phyloP scores from a whole-genome alignment of 371 early-diverging fungal species.

The Haplosporangium sp. region DNA sequence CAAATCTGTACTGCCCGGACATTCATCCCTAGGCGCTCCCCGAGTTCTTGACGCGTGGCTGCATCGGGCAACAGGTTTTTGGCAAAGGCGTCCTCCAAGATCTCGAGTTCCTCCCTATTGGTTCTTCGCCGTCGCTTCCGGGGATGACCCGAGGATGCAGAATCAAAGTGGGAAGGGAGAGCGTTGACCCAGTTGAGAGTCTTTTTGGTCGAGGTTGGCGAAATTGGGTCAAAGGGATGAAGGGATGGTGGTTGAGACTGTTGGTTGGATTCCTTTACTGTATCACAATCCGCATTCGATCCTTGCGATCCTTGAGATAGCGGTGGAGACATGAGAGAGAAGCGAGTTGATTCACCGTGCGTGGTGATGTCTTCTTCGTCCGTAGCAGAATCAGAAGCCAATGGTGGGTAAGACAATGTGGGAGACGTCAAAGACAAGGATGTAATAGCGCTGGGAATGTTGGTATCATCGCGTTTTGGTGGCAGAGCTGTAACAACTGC shows the following conservation, averaged over 20 bases:
- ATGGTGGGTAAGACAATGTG: conserved; percentile 9
- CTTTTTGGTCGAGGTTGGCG: conserved; percentile 33
- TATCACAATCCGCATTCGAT: not conserved
- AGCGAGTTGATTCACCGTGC: conserved; percentile 11
- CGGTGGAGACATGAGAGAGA: conserved; percentile 31
- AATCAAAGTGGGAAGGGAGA: conserved; percentile 44
- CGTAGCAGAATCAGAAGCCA: conserved; percentile 8
- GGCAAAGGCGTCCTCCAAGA: conserved; percentile 69
- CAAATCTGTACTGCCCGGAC: conserved; percentile 92
- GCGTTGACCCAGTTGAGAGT: conserved; percentile 54
- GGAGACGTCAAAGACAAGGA: conserved; percentile 10
- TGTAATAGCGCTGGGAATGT: not conserved
- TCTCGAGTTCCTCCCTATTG: conserved; percentile 69
- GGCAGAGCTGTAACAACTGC: too few species aligned
- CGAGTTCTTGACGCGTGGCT: conserved; percentile 76
- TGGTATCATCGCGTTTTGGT: not conserved
- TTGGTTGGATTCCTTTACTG: not conserved
- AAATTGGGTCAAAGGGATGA: conserved; percentile 27
- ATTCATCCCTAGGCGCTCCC: conserved; percentile 82
- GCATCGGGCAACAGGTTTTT: conserved; percentile 78
- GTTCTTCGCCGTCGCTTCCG: conserved; percentile 72
- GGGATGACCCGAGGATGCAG: conserved; percentile 41
- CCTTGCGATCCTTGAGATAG: conserved; percentile 25
- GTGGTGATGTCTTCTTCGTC: conserved; percentile 18
- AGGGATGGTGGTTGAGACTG: not conserved